Evolutionary conservation across 2,329 filamentous ascomycete genomes (phyloP).

Genomic region (Drechslerella coelobrocha): DNA sequence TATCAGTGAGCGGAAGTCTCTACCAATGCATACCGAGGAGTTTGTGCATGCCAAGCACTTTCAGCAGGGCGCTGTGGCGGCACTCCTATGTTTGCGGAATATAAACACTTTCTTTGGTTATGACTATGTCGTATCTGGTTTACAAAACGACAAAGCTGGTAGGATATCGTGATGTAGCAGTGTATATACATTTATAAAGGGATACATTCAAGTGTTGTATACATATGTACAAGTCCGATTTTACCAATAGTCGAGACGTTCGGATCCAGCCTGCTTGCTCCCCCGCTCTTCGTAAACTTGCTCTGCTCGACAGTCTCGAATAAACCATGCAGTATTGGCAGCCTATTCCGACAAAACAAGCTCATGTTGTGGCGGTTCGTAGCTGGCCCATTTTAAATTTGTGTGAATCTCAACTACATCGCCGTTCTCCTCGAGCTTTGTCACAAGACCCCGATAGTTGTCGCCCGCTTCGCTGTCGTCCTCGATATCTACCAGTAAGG

Average conservation of each 20-base stretch:
- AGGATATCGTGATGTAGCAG: no score
- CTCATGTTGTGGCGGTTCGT: constrained; percentile 38
- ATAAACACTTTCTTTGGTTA: no score
- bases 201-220: no score
- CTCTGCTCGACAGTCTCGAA: neutral
- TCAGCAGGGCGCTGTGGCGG: no score
- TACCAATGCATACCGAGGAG: no score
- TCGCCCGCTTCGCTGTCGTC: constrained; percentile 38
- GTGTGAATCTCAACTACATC: constrained; percentile 45
- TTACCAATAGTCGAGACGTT: neutral
- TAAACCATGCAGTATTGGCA: no score
- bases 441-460: constrained; percentile 28
- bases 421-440: constrained; percentile 38
- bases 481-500: constrained; percentile 26
- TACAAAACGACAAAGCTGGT: no score
- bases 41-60: constrained; percentile 32
- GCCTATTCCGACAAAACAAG: constrained; percentile 27
- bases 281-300: neutral
- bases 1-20: no score
- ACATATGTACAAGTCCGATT: neutral
- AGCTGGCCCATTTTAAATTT: constrained; percentile 40
- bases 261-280: neutral
- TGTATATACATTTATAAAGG: neutral
- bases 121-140: no score
- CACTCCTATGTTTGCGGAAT: no score